Percentiles rank a stretch among this genome's conserved stretches.
phyloP scores from a whole-genome alignment of 768 basidiomycete genomes.

The Plicaturopsis crispa region DNA sequence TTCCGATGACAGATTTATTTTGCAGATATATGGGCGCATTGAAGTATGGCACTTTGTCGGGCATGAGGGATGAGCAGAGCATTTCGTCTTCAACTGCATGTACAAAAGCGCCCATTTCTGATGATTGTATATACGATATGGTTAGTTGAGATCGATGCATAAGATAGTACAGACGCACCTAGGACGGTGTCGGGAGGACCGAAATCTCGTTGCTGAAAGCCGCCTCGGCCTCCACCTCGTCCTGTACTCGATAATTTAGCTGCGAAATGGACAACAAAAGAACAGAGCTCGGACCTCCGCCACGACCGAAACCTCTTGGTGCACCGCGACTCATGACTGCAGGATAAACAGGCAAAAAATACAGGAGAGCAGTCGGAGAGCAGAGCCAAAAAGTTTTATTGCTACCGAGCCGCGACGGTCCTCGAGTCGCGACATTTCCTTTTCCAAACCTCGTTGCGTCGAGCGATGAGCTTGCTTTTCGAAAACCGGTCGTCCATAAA shows the following conservation, averaged over 20 bases:
- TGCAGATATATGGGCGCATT: slow-evolving; percentile 97
- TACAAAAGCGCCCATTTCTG: slow-evolving; percentile 88
- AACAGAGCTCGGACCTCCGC: slow-evolving; percentile 31
- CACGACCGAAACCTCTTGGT: slow-evolving; percentile 45
- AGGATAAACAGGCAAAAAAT: background rate
- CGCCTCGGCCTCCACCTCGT: slow-evolving; percentile 63
- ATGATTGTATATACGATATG: slow-evolving; percentile 7
- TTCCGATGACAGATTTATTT: slow-evolving; percentile 94
- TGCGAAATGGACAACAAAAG: background rate
- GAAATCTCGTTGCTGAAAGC: slow-evolving; percentile 60
- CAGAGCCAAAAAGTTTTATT: no score
- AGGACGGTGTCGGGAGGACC: slow-evolving; percentile 79
- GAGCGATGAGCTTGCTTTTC: slow-evolving; percentile 30
- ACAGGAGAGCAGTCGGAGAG: no score
- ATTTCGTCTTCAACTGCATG: slow-evolving; percentile 98
- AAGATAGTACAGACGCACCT: slow-evolving; percentile 45
- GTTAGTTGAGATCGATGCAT: slow-evolving; percentile 1
- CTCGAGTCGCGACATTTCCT: no score
- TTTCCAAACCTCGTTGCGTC: no score
- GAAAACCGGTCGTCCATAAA: slow-evolving; percentile 14
- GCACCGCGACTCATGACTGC: slow-evolving; percentile 44
- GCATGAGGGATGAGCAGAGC: slow-evolving; percentile 80
- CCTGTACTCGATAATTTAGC: slow-evolving; percentile 29
- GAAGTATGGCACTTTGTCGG: slow-evolving; percentile 96
- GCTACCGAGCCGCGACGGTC: no score